Evolutionary conservation across 768 basidiomycete species (phyloP).

Genomic region (Sutorius australiensis): DNA sequence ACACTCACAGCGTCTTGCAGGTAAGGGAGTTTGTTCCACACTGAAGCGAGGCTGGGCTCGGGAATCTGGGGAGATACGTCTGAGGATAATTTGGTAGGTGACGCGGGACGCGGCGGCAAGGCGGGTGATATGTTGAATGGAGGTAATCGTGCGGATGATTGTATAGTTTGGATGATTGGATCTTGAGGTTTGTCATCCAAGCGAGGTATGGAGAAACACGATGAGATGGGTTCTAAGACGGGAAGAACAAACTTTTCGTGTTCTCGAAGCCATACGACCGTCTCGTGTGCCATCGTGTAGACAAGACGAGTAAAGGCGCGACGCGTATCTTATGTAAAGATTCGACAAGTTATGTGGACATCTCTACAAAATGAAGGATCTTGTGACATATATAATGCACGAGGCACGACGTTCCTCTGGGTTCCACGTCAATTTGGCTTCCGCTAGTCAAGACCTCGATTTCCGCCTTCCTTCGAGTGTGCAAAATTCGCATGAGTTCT

Average conservation of each 20-base stretch:
- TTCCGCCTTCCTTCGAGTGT: constrained; percentile 85
- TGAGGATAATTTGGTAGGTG: background rate
- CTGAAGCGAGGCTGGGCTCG: background rate
- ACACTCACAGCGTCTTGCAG: constrained; percentile 15
- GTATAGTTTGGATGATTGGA: constrained; percentile 64
- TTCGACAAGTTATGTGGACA: constrained; percentile 15
- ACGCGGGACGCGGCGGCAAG: background rate
- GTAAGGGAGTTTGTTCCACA: constrained; percentile 21
- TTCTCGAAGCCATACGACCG: constrained; percentile 14
- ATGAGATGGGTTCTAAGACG: constrained; percentile 38
- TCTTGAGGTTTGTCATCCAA: constrained; percentile 73
- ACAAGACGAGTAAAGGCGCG: background rate
- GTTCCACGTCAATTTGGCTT: constrained; percentile 1
- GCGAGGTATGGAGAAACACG: constrained; percentile 59
- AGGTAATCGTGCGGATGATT: constrained; percentile 21
- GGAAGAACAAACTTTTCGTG: constrained; percentile 17
- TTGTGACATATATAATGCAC: constrained; percentile 27
- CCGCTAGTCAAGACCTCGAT: constrained; percentile 61
- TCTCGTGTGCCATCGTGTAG: background rate
- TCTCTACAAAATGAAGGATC: constrained; percentile 26
- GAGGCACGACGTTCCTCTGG: constrained; percentile 15
- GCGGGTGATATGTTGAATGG: background rate
- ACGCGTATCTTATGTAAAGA: background rate
- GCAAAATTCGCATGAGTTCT: constrained; percentile 78
- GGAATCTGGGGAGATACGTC: background rate